These are phyloP conservation scores for Lippia alba DNA, from an alignment of 305 asterid species.

Conservation along the genomic window DNA sequence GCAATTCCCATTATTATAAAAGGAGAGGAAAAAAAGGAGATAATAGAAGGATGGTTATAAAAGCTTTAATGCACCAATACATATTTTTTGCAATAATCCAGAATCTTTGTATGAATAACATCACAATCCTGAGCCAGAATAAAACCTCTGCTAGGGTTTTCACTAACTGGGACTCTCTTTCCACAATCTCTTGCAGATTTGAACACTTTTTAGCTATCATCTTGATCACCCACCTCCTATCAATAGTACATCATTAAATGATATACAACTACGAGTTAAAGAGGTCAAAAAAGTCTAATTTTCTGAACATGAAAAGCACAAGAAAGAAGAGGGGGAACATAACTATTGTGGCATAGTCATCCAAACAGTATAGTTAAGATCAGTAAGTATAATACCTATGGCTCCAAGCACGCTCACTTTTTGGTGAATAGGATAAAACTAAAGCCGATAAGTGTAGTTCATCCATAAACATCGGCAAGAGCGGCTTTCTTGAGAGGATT, in stretches of 20 bases:
- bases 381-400: constrained; percentile 61
- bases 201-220: constrained; percentile 67
- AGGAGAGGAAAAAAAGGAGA: constrained; percentile 5
- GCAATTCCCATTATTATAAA: not conserved
- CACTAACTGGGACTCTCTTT: constrained; percentile 78
- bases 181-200: constrained; percentile 70
- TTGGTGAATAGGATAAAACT: constrained; percentile 82
- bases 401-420: constrained; percentile 96
- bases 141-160: constrained; percentile 82
- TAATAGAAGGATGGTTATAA: no score
- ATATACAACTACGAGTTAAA: constrained; percentile 17
- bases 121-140: constrained; percentile 36
- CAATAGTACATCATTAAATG: constrained; percentile 36
- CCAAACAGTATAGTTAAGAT: constrained; percentile 19
- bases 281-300: not conserved
- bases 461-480: constrained; percentile 51
- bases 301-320: constrained; percentile 6
- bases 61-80: constrained; percentile 20
- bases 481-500: constrained; percentile 58
- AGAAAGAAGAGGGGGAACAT: not conserved
- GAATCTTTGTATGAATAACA: constrained; percentile 28
- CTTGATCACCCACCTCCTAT: constrained; percentile 98
- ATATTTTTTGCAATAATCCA: constrained; percentile 16
- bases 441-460: constrained; percentile 72
- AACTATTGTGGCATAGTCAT: constrained; percentile 6